Conservation (phyloP, 805 yeast species). For the Kregervanrija pseudodelftensis region DNA sequence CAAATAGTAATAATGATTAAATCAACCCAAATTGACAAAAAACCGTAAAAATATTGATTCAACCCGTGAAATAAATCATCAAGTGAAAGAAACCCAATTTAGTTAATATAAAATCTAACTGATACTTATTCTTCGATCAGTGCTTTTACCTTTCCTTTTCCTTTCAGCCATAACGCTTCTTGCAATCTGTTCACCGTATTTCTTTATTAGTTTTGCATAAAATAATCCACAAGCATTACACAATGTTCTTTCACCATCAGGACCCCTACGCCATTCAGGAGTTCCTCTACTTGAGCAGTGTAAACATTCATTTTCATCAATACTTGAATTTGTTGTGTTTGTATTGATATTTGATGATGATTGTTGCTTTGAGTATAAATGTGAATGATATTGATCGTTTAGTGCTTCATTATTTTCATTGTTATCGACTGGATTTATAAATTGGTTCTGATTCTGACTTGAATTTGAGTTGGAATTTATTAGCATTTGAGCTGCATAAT, state of each 20-base stretch:
- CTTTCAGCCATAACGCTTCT: slow-evolving; percentile 33
- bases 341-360: not conserved
- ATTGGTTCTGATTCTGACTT: no score
- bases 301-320: slow-evolving; percentile 16
- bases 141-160: slow-evolving; percentile 18
- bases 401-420: no score
- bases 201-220: slow-evolving; percentile 59
- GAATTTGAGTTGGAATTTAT: no score
- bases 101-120: slow-evolving; percentile 5
- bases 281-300: slow-evolving; percentile 51
- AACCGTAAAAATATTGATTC: no score
- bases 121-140: slow-evolving; percentile 24
- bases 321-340: not conserved
- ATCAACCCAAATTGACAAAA: no score
- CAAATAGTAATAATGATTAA: no score
- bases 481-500: no score
- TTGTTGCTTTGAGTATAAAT: not conserved
- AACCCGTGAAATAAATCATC: no score
- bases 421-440: no score
- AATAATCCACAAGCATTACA: slow-evolving; percentile 82
- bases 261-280: slow-evolving; percentile 84
- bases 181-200: slow-evolving; percentile 47
- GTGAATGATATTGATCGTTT: no score
- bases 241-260: slow-evolving; percentile 65
- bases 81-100: not conserved